Evolutionary conservation across 202 grass and related monocot genomes (phyloP), one percentile per base, ranked within the genome.

Genomic region (Bolboschoenoplectus hybrid): DNA sequence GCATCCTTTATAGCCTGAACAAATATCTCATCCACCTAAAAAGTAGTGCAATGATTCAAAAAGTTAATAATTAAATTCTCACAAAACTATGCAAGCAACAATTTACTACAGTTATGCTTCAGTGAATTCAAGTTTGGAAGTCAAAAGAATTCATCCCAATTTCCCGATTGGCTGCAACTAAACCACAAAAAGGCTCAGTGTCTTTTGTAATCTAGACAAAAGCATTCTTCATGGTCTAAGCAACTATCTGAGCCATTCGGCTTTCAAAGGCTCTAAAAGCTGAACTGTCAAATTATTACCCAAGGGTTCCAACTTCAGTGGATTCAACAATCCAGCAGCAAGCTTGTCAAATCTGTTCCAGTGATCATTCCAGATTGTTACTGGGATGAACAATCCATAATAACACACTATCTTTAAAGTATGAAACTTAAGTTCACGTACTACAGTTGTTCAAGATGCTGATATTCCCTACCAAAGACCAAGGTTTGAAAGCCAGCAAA

Each of bases 11-110:
- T 93, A 50, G 93, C 82, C 86, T 97, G 93, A 85, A 97, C 89
- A 87, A 93, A 95, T 95, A 97, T 97, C 84, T 97, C 95, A 51
- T 97, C 95, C 77, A 89, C 93, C 95, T 97, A 83, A 47, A 68
- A 65, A 84, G 67, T 34, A 74, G 80, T 77, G 26, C 46, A 56
- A 56, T 14, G 13, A 57, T 56, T 56, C 0, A 40, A 36, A n/a
- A 17, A 39, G 34, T 74, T 34, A 34, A 13, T 51, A 50, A 74
- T 46, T 51, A 51, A 74, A 5, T 74, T 51, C 45, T 2, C 45
- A 26, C 9, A 32, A 5, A 74, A 32, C 41, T 52, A 74, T 26
- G 45, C 3, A 74, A 74, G n/a, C 4, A 74, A 50, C 0, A 50
- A 49, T 26, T 20, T 47, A 47, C 7, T 45, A 49, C 43, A 10